These are phyloP conservation scores for Suillus americanus DNA, from an alignment of 768 basidiomycete genomes.

Conservation along the genomic window DNA sequence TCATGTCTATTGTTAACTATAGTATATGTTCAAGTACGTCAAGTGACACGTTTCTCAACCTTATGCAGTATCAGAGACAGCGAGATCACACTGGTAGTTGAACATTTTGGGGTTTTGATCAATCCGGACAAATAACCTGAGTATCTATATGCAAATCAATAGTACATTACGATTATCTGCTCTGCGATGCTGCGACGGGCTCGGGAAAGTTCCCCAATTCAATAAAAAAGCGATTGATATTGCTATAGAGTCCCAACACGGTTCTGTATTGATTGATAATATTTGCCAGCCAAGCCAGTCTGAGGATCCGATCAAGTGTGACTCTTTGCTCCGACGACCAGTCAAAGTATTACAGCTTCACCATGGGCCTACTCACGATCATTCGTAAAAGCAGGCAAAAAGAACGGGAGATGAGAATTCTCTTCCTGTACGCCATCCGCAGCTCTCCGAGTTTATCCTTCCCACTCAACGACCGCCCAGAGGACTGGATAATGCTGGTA, in stretches of 20 bases:
- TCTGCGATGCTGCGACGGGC: not conserved
- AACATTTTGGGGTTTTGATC: not conserved
- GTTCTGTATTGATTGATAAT: not conserved
- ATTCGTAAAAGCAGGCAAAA: slow-evolving; percentile 95
- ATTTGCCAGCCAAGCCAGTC: not conserved
- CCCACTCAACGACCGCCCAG: slow-evolving; percentile 42
- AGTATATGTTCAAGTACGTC: not conserved
- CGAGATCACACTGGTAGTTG: not conserved
- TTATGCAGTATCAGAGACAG: not conserved
- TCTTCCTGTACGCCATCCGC: slow-evolving; percentile 72
- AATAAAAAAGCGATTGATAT: not conserved
- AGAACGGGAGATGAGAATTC: slow-evolving; percentile 93
- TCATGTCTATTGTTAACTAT: not conserved
- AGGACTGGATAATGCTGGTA: slow-evolving; percentile 97
- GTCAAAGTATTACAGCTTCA: slow-evolving; percentile 2
- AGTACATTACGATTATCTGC: not conserved
- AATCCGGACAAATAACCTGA: not conserved
- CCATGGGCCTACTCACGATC: slow-evolving; percentile 93
- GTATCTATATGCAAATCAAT: not conserved
- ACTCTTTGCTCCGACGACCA: slow-evolving; percentile 1
- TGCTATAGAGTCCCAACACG: not conserved
- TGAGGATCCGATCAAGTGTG: not conserved
- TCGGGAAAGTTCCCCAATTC: not conserved
- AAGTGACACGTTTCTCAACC: not conserved
- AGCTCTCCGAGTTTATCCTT: slow-evolving; percentile 7